Evolutionary conservation across 495 filamentous ascomycete genomes (phyloP).

Genomic region (Clohesyomyces aquaticus): DNA sequence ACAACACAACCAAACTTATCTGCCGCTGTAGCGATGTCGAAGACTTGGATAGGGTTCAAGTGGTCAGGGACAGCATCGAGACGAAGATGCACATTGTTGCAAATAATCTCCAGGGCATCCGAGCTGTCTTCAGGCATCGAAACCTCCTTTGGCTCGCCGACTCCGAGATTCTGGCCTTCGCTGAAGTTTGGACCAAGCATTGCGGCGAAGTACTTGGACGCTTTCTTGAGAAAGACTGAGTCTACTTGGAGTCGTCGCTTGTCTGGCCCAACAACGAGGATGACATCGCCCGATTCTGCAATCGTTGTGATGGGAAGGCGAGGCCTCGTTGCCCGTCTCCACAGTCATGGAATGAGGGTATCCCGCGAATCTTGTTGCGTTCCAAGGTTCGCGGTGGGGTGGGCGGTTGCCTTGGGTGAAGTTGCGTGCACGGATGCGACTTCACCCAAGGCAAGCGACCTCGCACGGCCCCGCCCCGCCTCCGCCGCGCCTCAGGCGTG

Average conservation of each 20-base stretch:
- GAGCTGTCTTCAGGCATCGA: constrained; percentile 23
- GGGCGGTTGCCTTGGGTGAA: too few species aligned
- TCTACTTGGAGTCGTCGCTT: background rate
- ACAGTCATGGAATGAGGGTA: too few species aligned
- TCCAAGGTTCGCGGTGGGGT: too few species aligned
- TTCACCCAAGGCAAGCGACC: too few species aligned
- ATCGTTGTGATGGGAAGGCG: too few species aligned
- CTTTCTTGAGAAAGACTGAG: constrained; percentile 11
- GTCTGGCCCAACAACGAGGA: constrained; percentile 9
- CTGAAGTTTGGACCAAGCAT: constrained; percentile 16
- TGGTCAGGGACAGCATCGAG: constrained; percentile 9
- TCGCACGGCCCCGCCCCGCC: too few species aligned
- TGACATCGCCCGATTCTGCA: constrained; percentile 12
- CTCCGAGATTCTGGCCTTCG: constrained; percentile 12
- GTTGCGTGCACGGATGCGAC: too few species aligned
- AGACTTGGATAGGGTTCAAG: constrained; percentile 2
- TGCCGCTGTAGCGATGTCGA: constrained; percentile 21
- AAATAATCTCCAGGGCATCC: constrained; percentile 15
- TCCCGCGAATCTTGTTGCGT: too few species aligned
- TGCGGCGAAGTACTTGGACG: constrained; percentile 4
- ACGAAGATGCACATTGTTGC: constrained; percentile 14
- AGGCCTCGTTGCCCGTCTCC: too few species aligned
- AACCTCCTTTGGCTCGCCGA: constrained; percentile 5
- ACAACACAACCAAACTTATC: constrained; percentile 28
- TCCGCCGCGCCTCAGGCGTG: too few species aligned